Evolutionary conservation across 768 basidiomycete genomes (phyloP).

Genomic region (Naganishia onofrii): DNA sequence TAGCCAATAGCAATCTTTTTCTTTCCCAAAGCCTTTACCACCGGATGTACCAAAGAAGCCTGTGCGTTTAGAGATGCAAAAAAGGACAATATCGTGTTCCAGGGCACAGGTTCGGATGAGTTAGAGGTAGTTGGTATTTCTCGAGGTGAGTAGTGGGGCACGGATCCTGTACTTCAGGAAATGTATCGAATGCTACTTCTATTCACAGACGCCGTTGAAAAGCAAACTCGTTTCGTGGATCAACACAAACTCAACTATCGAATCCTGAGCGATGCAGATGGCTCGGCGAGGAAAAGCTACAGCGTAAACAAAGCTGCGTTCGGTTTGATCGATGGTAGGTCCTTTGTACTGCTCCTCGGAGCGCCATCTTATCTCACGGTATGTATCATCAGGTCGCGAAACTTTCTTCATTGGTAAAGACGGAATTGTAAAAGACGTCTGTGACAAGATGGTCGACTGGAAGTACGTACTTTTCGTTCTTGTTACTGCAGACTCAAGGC

Average conservation of each 20-base stretch:
- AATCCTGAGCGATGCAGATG: constrained; percentile 69
- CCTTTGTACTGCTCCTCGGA: background rate
- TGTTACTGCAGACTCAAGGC: background rate
- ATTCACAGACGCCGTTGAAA: constrained; percentile 62
- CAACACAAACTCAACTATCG: constrained; percentile 59
- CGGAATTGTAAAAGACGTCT: constrained; percentile 65
- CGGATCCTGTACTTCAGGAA: background rate
- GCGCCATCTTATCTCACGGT: constrained; percentile 41
- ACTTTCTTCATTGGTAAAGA: constrained; percentile 74
- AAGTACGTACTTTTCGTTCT: background rate
- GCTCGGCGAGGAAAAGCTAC: constrained; percentile 65
- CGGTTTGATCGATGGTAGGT: constrained; percentile 59
- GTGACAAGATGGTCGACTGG: constrained; percentile 33
- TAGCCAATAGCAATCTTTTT: constrained; percentile 73
- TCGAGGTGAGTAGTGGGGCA: constrained; percentile 49
- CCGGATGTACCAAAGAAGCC: constrained; percentile 76
- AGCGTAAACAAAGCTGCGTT: constrained; percentile 66
- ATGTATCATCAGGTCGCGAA: constrained; percentile 55
- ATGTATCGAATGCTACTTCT: background rate
- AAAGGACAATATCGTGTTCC: constrained; percentile 62
- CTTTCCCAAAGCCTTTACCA: constrained; percentile 59
- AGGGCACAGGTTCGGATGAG: constrained; percentile 56
- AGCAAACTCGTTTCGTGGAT: constrained; percentile 72
- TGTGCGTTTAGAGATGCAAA: constrained; percentile 79
- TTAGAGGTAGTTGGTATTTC: constrained; percentile 72